Conservation (phyloP, 805 yeast genomes). For the Nakazawaea sp. region DNA sequence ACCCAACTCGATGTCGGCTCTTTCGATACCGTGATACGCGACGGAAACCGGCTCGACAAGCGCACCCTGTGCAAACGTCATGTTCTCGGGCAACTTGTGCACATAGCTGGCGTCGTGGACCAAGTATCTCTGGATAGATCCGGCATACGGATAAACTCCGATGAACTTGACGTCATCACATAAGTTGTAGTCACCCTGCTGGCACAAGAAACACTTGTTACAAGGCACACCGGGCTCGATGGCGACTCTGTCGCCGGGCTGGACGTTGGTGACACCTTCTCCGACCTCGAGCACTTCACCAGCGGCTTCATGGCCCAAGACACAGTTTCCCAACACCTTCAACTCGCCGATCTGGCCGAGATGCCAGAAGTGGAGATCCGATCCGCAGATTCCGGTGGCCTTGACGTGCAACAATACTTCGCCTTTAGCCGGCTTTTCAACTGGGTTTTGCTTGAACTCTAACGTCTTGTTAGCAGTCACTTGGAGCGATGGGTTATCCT, state of each 20-base stretch:
- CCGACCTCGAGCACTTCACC: constrained; percentile 41
- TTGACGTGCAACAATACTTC: constrained; percentile 50
- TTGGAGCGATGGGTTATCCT: constrained; percentile 5
- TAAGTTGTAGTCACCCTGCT: constrained; percentile 32
- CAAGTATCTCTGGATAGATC: constrained; percentile 31
- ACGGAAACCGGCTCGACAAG: constrained; percentile 51
- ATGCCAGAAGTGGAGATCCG: constrained; percentile 63
- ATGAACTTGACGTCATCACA: constrained; percentile 31
- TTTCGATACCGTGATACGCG: constrained; percentile 43
- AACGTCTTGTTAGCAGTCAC: constrained; percentile 2
- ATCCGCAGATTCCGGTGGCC: constrained; percentile 71
- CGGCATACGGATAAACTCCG: constrained; percentile 30
- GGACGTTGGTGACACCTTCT: constrained; percentile 28
- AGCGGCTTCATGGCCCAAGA: constrained; percentile 47
- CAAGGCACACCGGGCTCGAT: constrained; percentile 43
- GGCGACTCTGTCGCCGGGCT: constrained; percentile 41
- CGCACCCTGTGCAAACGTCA: constrained; percentile 48
- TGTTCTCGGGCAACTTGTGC: constrained; percentile 30
- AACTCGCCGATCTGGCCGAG: constrained; percentile 57
- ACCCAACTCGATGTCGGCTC: constrained; percentile 42
- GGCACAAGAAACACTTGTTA: constrained; percentile 28
- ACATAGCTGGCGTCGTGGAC: constrained; percentile 25
- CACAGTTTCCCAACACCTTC: constrained; percentile 25
- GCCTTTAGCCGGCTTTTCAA: constrained; percentile 23
- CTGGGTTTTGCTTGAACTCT: constrained; percentile 10